Base-by-base conservation (phyloP, 106 monocot species). In the Cymbidium sinense region DNA sequence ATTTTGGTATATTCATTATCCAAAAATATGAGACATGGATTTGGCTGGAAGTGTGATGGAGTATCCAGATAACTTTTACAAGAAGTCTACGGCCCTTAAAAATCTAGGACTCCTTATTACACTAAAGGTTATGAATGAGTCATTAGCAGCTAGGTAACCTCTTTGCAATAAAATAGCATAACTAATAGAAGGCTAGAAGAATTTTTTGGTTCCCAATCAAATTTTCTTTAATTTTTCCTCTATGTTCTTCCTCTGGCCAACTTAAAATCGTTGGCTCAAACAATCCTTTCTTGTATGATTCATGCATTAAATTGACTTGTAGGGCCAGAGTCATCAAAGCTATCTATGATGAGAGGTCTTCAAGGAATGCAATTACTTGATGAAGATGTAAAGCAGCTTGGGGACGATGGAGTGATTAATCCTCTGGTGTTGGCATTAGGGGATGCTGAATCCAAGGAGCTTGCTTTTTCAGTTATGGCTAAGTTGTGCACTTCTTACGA, bases 251-350 rank as follows among this genome's bases (percentile, higher is more conserved):
- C 47, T 47, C 47, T 47, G 47, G 13, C 12, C 12, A 47, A 39
- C 5, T 39, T 39, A 39, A 39, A 39, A 47, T 13, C 11, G 1
- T 47, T 47, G 11, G 47, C 47, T 12, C 47, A 47, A 15, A 47
- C 15, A 47, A 47, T 47, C 61, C 7, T 27, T 27, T 25, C 4
- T 54, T 17, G 54, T 54, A n/a, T 54, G 54, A 54, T 54, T 62
- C 61, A 62, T 62, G 5, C 1, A 47, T 47, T 47, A 47, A 25
- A 62, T 62, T 23, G 27, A n/a, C n/a, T 43, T 81, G 29, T 19
- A 81, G 81, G 81, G 27, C 44, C 76, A 18, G 81, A 81, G 31
- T 67, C 34, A 50, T 75, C 81, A 35, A 81, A 36, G 50, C n/a
- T 62, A 34, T 50, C 30, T 34, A 81, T 81, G 81, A 65, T 67